These are phyloP conservation scores for Candida sojae DNA, from an alignment of 1,139 yeast species.

Conservation along the genomic window DNA sequence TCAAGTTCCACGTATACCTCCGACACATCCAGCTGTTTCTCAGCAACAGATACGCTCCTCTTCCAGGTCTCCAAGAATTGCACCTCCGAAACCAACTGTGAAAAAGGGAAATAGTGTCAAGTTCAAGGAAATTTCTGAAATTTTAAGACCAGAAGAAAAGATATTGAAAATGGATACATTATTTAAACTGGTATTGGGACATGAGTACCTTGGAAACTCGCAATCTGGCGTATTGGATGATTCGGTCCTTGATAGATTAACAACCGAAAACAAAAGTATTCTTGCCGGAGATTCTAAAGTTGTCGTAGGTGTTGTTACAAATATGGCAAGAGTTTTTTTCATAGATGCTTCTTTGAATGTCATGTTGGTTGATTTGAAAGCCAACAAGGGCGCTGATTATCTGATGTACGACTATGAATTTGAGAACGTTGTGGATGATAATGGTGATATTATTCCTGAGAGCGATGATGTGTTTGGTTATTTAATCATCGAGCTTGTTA, in stretches of 20 bases:
- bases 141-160: slow-evolving; percentile 38
- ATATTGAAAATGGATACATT: slow-evolving; percentile 45
- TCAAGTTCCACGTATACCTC: background rate
- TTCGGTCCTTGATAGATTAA: slow-evolving; percentile 40
- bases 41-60: background rate
- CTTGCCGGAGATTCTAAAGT: slow-evolving; percentile 38
- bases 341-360: slow-evolving; percentile 40
- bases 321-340: slow-evolving; percentile 45
- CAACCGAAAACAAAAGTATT: slow-evolving; percentile 34
- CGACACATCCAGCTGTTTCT: background rate
- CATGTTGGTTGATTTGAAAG: slow-evolving; percentile 45
- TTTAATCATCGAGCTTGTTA: slow-evolving; percentile 62
- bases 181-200: slow-evolving; percentile 38
- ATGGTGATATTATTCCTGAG: slow-evolving; percentile 34
- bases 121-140: slow-evolving; percentile 36
- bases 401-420: slow-evolving; percentile 82
- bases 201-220: slow-evolving; percentile 23
- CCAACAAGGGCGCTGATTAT: slow-evolving; percentile 58
- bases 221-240: slow-evolving; percentile 33
- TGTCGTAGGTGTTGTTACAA: slow-evolving; percentile 52
- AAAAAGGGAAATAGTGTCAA: slow-evolving; percentile 18
- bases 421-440: slow-evolving; percentile 39
- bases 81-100: slow-evolving; percentile 16
- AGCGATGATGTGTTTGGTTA: slow-evolving; percentile 52
- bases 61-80: background rate